Evolutionary conservation across 1,284 basidiomycete species (phyloP), one percentile per base, ranked within the genome.

Genomic region (Trichosporon ovoides): DNA sequence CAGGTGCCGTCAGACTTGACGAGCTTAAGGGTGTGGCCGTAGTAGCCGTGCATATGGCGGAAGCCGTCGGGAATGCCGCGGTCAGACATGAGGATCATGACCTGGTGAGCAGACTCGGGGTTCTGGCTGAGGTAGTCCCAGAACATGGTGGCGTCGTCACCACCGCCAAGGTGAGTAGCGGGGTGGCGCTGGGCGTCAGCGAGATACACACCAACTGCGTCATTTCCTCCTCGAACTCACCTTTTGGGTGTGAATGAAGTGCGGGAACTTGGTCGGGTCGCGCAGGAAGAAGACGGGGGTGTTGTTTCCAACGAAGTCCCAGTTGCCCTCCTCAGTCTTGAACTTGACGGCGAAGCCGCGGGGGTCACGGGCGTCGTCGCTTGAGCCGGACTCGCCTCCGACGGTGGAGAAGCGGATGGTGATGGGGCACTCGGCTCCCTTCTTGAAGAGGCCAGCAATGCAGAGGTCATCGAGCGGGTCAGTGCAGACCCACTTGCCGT

Each of bases 271-370:
- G 46, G 71, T 70, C 1, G 74, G 68, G 66, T 58, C 57, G 12
- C 57, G 52, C 33, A 58, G 52, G 57, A 58, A 58, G 53, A 58
- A 92, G 62, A 91, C 84, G 48, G 89, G 89, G 1, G 89, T 93
- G 80, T 92, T 92, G 82, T 93, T 92, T 80, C 56, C 62, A n/a
- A 93, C 91, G 83, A 86, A 90, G 75, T 95, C 91, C 80, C 87
- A 86, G 81, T 88, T 93, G 36, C 93, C 93, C 73, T 95, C 84
- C 20, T 87, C 83, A 0, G 93, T 93, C 75, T 84, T 86, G 66
- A 96, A 81, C 82, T 97, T 97, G 81, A 96, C 77, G 3, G 91
- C 85, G 71, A 95, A 96, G 9, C 92, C 92, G 78, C 91, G 88
- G 48, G 91, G 91, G 75, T 96, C 93, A 66, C 74, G 48, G 31